A percentile compares a stretch with the other conserved stretches of the same genome.
These are phyloP conservation scores for Cytidiella melzeri DNA, from an alignment of 768 basidiomycete genomes.

Conservation along the genomic window DNA sequence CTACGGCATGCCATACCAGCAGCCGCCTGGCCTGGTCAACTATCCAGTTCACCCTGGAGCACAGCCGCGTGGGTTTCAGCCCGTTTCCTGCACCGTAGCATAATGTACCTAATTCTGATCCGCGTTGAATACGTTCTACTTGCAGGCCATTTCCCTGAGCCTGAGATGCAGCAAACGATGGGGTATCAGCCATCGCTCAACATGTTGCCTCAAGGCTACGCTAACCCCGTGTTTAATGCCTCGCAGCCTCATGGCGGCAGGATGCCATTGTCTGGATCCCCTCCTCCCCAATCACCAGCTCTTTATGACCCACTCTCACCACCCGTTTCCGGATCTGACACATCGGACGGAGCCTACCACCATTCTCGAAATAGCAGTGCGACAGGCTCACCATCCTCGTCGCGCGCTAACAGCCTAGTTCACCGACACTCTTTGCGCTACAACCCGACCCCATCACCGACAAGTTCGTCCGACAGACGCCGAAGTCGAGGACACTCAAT, in stretches of 20 bases:
- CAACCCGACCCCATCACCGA: constrained; percentile 77
- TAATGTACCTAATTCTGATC: constrained; percentile 54
- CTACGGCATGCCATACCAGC: constrained; percentile 28
- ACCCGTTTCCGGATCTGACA: constrained; percentile 85
- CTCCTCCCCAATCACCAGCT: constrained; percentile 73
- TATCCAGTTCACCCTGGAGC: constrained; percentile 42
- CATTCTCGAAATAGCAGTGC: constrained; percentile 71
- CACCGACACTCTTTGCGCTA: constrained; percentile 67
- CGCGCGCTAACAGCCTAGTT: constrained; percentile 68
- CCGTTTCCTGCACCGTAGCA: constrained; percentile 30
- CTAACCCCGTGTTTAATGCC: constrained; percentile 48
- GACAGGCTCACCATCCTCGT: constrained; percentile 73
- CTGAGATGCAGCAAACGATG: constrained; percentile 63
- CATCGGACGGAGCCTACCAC: constrained; percentile 78
- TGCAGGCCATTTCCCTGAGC: constrained; percentile 57
- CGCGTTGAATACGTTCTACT: constrained; percentile 34
- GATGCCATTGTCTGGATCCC: constrained; percentile 47
- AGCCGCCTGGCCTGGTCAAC: constrained; percentile 20
- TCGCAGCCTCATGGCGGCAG: constrained; percentile 52
- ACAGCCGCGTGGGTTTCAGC: constrained; percentile 65
- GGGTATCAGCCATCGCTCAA: constrained; percentile 52
- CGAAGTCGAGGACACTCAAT: constrained; percentile 59
- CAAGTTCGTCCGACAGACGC: constrained; percentile 63
- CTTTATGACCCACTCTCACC: constrained; percentile 83
- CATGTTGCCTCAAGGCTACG: constrained; percentile 59